Conservation (phyloP, 257 asterid species). For the Forsythia viridissima region DNA sequence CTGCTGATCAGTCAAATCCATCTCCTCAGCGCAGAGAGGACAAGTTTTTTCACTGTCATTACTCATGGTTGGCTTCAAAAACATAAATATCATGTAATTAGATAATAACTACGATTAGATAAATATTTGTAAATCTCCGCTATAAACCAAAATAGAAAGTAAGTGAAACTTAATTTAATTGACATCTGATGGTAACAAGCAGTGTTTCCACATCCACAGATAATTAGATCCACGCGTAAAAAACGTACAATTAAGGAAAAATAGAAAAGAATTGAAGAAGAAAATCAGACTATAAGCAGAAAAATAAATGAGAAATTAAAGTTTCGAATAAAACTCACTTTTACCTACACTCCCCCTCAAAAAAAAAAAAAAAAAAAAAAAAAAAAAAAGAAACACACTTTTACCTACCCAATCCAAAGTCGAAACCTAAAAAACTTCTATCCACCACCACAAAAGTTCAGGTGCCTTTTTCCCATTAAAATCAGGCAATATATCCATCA, state of each 20-base stretch:
- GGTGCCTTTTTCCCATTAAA: constrained; percentile 15
- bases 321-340: constrained; percentile 20
- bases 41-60: constrained; percentile 88
- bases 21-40: constrained; percentile 98
- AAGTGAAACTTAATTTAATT: constrained; percentile 7
- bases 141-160: background rate
- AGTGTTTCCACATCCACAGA: constrained; percentile 17
- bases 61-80: constrained; percentile 66
- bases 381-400: constrained; percentile 13
- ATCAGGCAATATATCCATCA: constrained; percentile 2
- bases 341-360: background rate
- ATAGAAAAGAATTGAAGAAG: background rate
- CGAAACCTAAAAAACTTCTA: constrained; percentile 36
- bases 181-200: background rate
- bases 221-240: constrained; percentile 18
- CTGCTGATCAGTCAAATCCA: constrained; percentile 98
- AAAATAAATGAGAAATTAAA: background rate
- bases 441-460: constrained; percentile 13
- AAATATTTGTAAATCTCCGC: background rate
- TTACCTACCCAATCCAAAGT: constrained; percentile 35
- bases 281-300: constrained; percentile 10
- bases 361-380: too few species aligned
- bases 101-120: constrained; percentile 5
- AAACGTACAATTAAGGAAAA: background rate
- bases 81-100: constrained; percentile 10